Conservation (phyloP, 805 yeast species). For the Sugiyamaella marilandica region DNA sequence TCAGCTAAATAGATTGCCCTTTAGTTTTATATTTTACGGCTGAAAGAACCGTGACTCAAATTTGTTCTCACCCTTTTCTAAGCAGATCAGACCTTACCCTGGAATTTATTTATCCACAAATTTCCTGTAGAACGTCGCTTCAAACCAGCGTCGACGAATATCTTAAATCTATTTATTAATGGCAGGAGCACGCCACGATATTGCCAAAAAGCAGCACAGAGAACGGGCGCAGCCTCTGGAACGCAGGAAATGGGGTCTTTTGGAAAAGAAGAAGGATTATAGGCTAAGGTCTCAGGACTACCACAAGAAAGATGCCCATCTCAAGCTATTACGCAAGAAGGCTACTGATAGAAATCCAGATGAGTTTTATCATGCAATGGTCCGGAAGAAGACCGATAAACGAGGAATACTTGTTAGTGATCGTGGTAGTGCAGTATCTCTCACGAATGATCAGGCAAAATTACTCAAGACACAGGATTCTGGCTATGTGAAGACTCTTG, state of each 20-base stretch:
- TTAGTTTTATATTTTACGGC: too few relatives aligned
- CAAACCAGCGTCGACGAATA: background rate
- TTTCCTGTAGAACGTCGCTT: background rate
- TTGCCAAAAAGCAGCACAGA: conserved; percentile 93
- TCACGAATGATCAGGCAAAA: conserved; percentile 71
- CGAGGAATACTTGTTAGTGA: conserved; percentile 65
- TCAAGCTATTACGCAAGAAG: conserved; percentile 69
- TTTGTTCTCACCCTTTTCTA: too few relatives aligned
- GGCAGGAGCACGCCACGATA: conserved; percentile 50
- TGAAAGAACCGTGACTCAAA: too few relatives aligned
- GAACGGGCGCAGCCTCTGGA: conserved; percentile 85
- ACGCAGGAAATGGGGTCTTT: conserved; percentile 71
- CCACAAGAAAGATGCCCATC: conserved; percentile 52
- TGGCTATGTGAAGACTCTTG: conserved; percentile 73
- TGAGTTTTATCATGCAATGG: conserved; percentile 96
- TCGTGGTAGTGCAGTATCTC: conserved; percentile 42
- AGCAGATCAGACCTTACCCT: background rate
- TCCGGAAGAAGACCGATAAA: conserved; percentile 57
- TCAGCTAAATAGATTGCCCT: too few relatives aligned
- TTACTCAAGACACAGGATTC: conserved; percentile 87
- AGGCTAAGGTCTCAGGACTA: conserved; percentile 60
- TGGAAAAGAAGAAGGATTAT: conserved; percentile 91
- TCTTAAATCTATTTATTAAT: background rate
- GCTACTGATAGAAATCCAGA: conserved; percentile 80
- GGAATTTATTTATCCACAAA: conserved; percentile 7